Evolutionary conservation across 2,329 filamentous ascomycete genomes (phyloP).

Genomic region (Colletotrichum higginsianum): DNA sequence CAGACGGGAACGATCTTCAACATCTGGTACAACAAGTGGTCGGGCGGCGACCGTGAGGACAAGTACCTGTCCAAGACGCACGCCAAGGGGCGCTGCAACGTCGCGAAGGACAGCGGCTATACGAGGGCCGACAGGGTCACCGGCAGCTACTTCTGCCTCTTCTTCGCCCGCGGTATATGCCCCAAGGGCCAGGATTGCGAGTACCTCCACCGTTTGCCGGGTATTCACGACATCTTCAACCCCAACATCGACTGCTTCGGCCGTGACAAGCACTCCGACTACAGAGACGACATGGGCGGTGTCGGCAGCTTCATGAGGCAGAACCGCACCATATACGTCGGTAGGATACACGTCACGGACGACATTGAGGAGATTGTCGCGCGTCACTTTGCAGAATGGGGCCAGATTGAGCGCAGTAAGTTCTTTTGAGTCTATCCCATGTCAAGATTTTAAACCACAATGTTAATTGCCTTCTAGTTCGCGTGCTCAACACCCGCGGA

Average conservation of each 20-base stretch:
- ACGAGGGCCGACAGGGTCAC: conserved; percentile 82
- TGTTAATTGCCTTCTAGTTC: conserved; percentile 56
- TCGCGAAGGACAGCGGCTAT: conserved; percentile 84
- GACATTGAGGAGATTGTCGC: conserved; percentile 98
- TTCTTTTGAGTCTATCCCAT: conserved; percentile 1
- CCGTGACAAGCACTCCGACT: conserved; percentile 92
- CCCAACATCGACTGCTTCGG: conserved; percentile 97
- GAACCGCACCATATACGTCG: conserved; percentile 94
- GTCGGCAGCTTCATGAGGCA: conserved; percentile 94
- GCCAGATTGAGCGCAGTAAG: conserved; percentile 83
- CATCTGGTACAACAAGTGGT: conserved; percentile 99
- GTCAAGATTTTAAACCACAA: conserved; percentile 16
- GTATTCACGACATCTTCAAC: conserved; percentile 90
- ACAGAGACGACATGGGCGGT: conserved; percentile 97
- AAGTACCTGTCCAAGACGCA: conserved; percentile 87
- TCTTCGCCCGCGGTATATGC: conserved; percentile 77
- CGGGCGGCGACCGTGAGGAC: conserved; percentile 93
- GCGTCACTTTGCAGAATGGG: conserved; percentile 97
- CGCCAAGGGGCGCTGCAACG: conserved; percentile 87
- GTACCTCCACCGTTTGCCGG: conserved; percentile 91
- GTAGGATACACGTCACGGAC: conserved; percentile 93
- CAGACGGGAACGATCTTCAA: conserved; percentile 98
- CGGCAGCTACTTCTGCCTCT: conserved; percentile 92
- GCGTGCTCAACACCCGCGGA: conserved; percentile 89
- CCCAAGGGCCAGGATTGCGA: conserved; percentile 94